phyloP scores from a whole-genome alignment of 805 yeast genomes.

The Candida endomychidarum region DNA sequence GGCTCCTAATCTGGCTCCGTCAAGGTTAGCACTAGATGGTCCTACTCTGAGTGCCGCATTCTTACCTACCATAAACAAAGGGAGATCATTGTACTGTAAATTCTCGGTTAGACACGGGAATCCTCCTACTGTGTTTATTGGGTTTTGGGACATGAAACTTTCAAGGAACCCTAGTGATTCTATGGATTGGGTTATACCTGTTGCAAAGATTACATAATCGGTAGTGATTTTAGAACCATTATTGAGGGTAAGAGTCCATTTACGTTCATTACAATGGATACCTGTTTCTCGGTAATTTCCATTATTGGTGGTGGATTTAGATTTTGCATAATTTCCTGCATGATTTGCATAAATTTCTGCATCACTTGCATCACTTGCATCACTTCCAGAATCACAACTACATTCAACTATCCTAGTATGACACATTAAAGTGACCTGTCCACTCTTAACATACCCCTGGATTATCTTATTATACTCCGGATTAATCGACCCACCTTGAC shows the following conservation, averaged over 20 bases:
- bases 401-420: conserved; percentile 26
- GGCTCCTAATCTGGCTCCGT: conserved; percentile 47
- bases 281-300: no score
- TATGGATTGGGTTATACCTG: conserved; percentile 36
- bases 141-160: conserved; percentile 23
- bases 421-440: conserved; percentile 29
- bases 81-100: conserved; percentile 42
- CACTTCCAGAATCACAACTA: conserved; percentile 22
- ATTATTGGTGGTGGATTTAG: no score
- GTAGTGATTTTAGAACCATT: neutral
- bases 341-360: no score
- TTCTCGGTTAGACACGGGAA: conserved; percentile 46
- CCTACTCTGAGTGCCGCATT: conserved; percentile 44
- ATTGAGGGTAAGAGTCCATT: conserved; percentile 23
- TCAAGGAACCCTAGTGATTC: conserved; percentile 29
- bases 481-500: conserved; percentile 48
- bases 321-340: no score
- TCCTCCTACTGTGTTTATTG: conserved; percentile 35
- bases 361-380: neutral
- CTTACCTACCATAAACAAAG: conserved; percentile 43
- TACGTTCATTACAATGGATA: conserved; percentile 11
- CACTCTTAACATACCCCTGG: conserved; percentile 28
- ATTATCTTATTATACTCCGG: conserved; percentile 42
- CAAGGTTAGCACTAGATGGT: conserved; percentile 47
- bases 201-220: conserved; percentile 43